Base-by-base conservation (phyloP, 1,284 basidiomycete genomes). In the Thelephora terrestris region DNA sequence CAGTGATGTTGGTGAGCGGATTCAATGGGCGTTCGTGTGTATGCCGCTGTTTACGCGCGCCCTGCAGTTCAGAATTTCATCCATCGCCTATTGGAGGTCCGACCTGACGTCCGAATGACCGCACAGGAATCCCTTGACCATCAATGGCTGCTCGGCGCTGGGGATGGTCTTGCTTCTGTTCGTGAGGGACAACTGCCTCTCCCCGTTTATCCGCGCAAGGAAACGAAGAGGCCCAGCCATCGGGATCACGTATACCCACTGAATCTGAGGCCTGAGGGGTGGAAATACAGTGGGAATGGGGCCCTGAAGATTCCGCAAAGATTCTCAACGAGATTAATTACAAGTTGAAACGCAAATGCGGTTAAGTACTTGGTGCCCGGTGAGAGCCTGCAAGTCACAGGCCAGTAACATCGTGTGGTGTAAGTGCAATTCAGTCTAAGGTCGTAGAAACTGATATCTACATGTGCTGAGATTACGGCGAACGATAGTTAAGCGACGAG, bases 121-220 rank as follows among this genome's bases (percentile, higher is more conserved):
- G 71, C 85, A 49, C 59, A 64, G 2, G 67, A 73, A 4, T 83
- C 85, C 1, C 70, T 81, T 3, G 34, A 64, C 0, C 85, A 91
- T 55, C 71, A 74, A 1, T 90, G 87, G 87, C 69, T 95, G 5
- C 51, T 51, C 36, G 46, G 39, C 12, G 35, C 25, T 29, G 45
- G 48, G 44, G 34, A 44, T 47, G 17, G n/a, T 36, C 39, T 23
- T 44, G 18, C 43, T 14, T 46, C 36, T 14, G 18, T 34, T 25
- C 39, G 50, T 52, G 47, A 48, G 29, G n/a, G 52, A 55, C 44
- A n/a, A n/a, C n/a, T n/a, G n/a, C n/a, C n/a, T n/a, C n/a, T n/a
- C n/a, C n/a, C n/a, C n/a, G n/a, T n/a, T n/a, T n/a, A n/a, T n/a
- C n/a, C n/a, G n/a, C n/a, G n/a, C n/a, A n/a, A n/a, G n/a, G n/a